Percentiles rank a stretch among this genome's conserved stretches.
These are phyloP conservation scores for Cladophialophora bantiana DNA, from an alignment of 2,329 filamentous ascomycete species.

Conservation along the genomic window DNA sequence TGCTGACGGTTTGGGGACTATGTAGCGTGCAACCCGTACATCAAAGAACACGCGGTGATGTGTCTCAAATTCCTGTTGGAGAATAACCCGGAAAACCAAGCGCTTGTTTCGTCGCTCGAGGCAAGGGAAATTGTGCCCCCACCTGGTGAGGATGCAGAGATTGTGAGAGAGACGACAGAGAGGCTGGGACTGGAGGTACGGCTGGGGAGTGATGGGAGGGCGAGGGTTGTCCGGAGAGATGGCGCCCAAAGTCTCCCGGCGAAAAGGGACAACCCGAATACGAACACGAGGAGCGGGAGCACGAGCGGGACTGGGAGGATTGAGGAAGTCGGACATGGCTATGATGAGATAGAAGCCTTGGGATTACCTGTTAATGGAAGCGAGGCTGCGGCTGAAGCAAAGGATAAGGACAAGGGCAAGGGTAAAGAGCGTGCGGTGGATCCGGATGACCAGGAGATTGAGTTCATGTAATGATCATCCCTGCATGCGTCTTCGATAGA, in stretches of 20 bases:
- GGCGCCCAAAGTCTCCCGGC: neutral
- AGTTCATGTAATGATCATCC: conserved; percentile 24
- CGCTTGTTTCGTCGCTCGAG: conserved; percentile 59
- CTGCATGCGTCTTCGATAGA: neutral
- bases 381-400: neutral
- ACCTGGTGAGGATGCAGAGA: conserved; percentile 37
- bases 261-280: neutral
- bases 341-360: conserved; percentile 14
- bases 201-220: conserved; percentile 52
- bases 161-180: conserved; percentile 49
- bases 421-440: conserved; percentile 17
- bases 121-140: conserved; percentile 50
- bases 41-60: conserved; percentile 88
- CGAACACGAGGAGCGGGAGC: neutral
- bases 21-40: conserved; percentile 73
- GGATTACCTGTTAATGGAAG: conserved; percentile 3
- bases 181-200: conserved; percentile 53
- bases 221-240: conserved; percentile 16
- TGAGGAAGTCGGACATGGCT: conserved; percentile 15
- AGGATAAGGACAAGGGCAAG: conserved; percentile 24
- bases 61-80: conserved; percentile 77
- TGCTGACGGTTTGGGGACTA: conserved; percentile 1
- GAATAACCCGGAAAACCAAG: conserved; percentile 59
- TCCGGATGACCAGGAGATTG: conserved; percentile 22
- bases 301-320: neutral